Conservation (phyloP, 805 yeast species). For the Wickerhamiella lipophila region DNA sequence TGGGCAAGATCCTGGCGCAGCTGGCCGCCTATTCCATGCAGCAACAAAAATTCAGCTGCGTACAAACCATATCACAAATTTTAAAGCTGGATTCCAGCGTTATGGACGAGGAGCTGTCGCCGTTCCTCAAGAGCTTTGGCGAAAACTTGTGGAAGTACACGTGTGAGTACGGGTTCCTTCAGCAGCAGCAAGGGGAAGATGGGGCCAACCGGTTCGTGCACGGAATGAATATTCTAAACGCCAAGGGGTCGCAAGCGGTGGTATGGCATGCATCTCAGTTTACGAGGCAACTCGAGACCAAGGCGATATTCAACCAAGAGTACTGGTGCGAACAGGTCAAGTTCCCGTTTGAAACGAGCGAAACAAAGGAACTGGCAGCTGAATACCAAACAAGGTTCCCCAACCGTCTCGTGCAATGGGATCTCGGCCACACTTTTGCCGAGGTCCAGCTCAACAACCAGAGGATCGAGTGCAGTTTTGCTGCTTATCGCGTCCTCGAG, state of each 20-base stretch:
- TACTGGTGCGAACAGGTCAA: neutral
- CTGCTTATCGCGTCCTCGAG: neutral
- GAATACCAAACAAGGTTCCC: neutral
- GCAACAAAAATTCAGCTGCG: neutral
- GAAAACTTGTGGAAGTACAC: neutral
- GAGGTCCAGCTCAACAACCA: neutral
- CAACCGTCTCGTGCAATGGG: constrained; percentile 1
- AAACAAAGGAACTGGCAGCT: neutral
- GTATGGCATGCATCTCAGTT: neutral
- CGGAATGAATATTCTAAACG: neutral
- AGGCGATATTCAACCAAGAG: neutral
- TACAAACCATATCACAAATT: neutral
- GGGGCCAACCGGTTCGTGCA: neutral
- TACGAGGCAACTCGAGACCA: neutral
- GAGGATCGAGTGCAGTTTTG: neutral
- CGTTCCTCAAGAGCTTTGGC: constrained; percentile 4
- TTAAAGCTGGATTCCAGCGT: neutral
- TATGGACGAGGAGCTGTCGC: constrained; percentile 2
- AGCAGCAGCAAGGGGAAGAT: neutral
- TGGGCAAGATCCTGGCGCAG: neutral
- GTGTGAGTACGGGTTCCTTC: neutral
- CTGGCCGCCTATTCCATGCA: neutral
- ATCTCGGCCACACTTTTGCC: neutral
- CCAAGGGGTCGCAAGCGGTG: neutral
- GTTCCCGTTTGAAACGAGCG: neutral